Evolutionary conservation across 2,329 filamentous ascomycete genomes (phyloP), one percentile per base, ranked within the genome.

Genomic region (Penicillium sp.): DNA sequence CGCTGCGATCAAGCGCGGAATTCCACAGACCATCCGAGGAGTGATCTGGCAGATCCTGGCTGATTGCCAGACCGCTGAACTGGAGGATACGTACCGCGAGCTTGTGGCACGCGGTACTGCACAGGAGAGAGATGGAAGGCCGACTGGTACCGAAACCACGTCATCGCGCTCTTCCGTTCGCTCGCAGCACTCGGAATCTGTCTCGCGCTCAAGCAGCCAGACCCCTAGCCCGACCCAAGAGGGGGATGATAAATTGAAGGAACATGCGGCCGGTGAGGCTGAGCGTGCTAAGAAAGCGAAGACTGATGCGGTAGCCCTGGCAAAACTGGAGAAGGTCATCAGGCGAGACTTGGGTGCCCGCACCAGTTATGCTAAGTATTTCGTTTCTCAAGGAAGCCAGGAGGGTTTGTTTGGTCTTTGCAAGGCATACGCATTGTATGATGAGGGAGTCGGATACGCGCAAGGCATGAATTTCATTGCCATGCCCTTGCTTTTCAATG

Each of bases 381-480:
- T 95, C 57, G 88, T 92, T 58, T 89, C 92, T 32, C 89, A 92
- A 57, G 92, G 92, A 32, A 85, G 96, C 41, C 94, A 97, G 72
- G 94, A 97, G 66, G 90, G 90, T 8, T 82, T 99, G 9, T 97
- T 96, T 73, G 92, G 92, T 36, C 85, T 99, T 34, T 99, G 94
- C 79, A 99, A 97, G 74, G 92, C 94, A 1, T 99, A 99, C 75
- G 94, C 94, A 13, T 80, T 99, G 29, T 97, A 92, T 64, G 94
- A 99, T 67, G 92, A 96, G 67, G 88, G 82, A 7, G 94, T 99
- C 34, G 93, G 94, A 31, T 99, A 99, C 72, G 93, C 95, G 0
- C 94, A 99, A 73, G 94, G 94, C 69, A 97, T 99, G 89, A 99
- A 97, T 70, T 99, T 99, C 68, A 85, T 99, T 55, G 89, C 92